These are phyloP conservation scores for Fusarium brachygibbosum DNA, from an alignment of 2,329 filamentous ascomycete species.

Conservation along the genomic window DNA sequence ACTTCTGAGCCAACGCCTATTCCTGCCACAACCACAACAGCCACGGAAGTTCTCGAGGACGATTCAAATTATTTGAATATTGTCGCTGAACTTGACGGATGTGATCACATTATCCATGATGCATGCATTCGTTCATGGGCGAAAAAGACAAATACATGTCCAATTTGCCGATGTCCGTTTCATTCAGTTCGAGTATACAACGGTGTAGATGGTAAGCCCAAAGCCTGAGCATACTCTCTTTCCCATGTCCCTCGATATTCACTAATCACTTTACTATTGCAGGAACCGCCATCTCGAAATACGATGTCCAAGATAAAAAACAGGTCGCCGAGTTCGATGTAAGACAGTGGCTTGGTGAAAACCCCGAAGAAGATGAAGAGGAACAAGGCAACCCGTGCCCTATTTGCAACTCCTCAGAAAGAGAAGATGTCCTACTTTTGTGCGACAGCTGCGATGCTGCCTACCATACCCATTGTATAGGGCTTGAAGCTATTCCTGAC, in stretches of 20 bases:
- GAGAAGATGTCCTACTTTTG: constrained; percentile 86
- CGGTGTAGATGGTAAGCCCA: constrained; percentile 79
- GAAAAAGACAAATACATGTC: constrained; percentile 96
- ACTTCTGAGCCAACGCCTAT: constrained; percentile 28
- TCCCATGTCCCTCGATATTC: constrained; percentile 23
- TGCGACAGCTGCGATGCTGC: constrained; percentile 92
- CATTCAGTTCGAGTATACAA: constrained; percentile 89
- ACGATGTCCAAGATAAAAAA: constrained; percentile 82
- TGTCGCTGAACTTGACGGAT: constrained; percentile 76
- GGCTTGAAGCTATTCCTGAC: constrained; percentile 79
- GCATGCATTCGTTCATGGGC: constrained; percentile 94
- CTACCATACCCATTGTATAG: constrained; percentile 93
- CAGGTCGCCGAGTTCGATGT: constrained; percentile 92
- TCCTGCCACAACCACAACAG: constrained; percentile 44
- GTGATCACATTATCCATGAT: constrained; percentile 93
- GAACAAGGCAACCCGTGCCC: constrained; percentile 81
- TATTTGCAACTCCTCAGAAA: constrained; percentile 83
- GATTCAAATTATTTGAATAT: constrained; percentile 57
- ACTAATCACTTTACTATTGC: constrained; percentile 38
- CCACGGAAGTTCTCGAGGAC: constrained; percentile 46
- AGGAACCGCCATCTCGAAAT: constrained; percentile 70
- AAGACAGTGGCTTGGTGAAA: constrained; percentile 78
- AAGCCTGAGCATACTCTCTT: constrained; percentile 16
- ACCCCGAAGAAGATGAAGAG: constrained; percentile 79
- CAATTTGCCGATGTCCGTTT: constrained; percentile 93